phyloP scores from a whole-genome alignment of 352 stramenopile species.

The Globisporangium barbulae region DNA sequence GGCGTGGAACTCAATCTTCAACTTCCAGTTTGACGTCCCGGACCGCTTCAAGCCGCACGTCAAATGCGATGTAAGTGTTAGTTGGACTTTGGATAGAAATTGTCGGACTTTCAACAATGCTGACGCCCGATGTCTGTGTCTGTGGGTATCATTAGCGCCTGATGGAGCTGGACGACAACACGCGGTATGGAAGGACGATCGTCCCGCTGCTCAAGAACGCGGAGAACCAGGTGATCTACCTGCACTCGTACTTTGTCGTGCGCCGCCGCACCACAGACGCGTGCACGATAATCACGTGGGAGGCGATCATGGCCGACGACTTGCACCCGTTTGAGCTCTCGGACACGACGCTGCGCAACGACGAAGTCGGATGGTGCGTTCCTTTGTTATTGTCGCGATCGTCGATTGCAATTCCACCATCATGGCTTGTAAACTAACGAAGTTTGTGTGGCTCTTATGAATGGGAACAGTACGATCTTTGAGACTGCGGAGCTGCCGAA shows the following conservation, averaged over 20 bases:
- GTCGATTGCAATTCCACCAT: not conserved
- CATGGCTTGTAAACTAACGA: not conserved
- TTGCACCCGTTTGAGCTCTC: constrained; percentile 60
- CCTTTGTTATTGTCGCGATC: not conserved
- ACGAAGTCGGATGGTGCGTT: constrained; percentile 77
- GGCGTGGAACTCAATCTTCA: constrained; percentile 74
- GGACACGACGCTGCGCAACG: constrained; percentile 62
- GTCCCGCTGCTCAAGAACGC: constrained; percentile 62
- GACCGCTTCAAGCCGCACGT: constrained; percentile 61
- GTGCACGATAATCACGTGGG: constrained; percentile 66
- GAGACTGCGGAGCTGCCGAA: constrained; percentile 52
- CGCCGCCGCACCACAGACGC: constrained; percentile 53
- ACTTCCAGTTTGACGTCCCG: constrained; percentile 73
- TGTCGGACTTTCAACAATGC: not conserved
- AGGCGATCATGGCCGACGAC: constrained; percentile 62
- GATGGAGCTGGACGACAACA: constrained; percentile 78
- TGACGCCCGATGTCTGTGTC: not conserved
- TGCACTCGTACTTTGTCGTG: constrained; percentile 79
- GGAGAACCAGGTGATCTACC: constrained; percentile 60
- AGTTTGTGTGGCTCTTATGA: not conserved
- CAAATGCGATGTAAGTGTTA: constrained; percentile 41
- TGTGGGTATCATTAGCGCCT: constrained; percentile 28
- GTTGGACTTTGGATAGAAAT: not conserved
- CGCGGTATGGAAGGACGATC: constrained; percentile 74
- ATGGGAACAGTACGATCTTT: constrained; percentile 49